Conservation (phyloP, 2,329 filamentous ascomycete genomes). For the Biscogniauxia mediterranea region DNA sequence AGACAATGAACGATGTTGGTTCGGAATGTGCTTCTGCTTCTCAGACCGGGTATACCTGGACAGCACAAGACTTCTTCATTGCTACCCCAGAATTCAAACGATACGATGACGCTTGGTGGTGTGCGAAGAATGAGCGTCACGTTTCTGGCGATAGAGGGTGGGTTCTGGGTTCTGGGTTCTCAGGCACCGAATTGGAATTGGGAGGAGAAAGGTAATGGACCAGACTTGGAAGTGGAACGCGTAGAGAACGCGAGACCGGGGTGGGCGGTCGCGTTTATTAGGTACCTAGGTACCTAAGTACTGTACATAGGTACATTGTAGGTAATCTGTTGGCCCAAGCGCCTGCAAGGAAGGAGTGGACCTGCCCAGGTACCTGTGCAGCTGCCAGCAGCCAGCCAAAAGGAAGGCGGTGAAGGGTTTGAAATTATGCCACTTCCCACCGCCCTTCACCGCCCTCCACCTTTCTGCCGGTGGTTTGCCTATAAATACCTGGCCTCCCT, state of each 20-base stretch:
- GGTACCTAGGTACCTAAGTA: neutral
- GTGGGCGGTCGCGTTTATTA: neutral
- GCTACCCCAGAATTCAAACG: neutral
- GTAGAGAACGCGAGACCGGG: conserved; percentile 11
- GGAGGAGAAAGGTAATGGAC: conserved; percentile 7
- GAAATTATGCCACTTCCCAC: conserved; percentile 5
- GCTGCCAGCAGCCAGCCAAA: too few relatives aligned
- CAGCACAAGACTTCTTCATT: neutral
- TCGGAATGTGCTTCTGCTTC: neutral
- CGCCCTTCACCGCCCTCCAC: conserved; percentile 11
- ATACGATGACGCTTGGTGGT: neutral
- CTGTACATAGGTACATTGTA: neutral
- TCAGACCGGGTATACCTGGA: neutral
- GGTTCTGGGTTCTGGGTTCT: neutral
- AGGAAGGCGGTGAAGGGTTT: too few relatives aligned
- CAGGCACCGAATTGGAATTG: neutral
- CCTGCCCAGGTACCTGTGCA: too few relatives aligned
- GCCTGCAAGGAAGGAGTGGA: too few relatives aligned
- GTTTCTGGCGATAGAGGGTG: conserved; percentile 2
- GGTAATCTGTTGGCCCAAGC: too few relatives aligned
- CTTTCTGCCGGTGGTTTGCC: conserved; percentile 16
- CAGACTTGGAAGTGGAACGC: conserved; percentile 9
- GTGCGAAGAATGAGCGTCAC: neutral
- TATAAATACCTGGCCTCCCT: conserved; percentile 22
- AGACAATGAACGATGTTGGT: neutral